Evolutionary conservation across 2,329 filamentous ascomycete species (phyloP), one percentile per base, ranked within the genome.

Genomic region (Thelonectria olida): DNA sequence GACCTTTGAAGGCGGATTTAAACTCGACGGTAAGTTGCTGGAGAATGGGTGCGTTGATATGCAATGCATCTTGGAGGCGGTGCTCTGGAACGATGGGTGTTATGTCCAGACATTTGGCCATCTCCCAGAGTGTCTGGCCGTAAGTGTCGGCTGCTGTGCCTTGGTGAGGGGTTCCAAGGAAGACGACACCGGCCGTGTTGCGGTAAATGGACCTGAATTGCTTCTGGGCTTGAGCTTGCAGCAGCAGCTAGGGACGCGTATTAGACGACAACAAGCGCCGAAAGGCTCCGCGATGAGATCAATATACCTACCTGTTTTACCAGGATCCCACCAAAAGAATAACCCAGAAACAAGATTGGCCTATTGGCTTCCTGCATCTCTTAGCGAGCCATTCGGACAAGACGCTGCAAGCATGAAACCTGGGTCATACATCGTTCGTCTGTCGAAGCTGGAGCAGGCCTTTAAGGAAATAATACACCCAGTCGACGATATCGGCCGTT

Each of bases 261-360:
- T 54, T 22, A 54, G 50, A n/a, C n/a, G n/a, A n/a, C n/a, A n/a
- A n/a, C n/a, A n/a, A n/a, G n/a, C n/a, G n/a, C n/a, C n/a, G n/a
- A 54, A 7, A 20, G 5, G 15, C 17, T 7, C 15, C 2, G 22
- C 9, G 5, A 7, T 5, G 15, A 2, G 34, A 9, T 7, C 7
- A 15, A 17, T 15, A 25, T 25, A 12, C 20, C 17, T 10, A 54
- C 52, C 22, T 54, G 52, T 28, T 54, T 54, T 6, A 54, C 9
- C 20, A 54, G 22, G 34, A 54, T 47, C 7, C 52, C 52, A 6
- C 52, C 52, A 27, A 54, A 54, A 6, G 52, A 54, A n/a, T 54
- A 54, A 2, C 52, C 52, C 9, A 54, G 7, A 3, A 54, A 54
- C 17, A 54, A 38, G 22, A 54, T 54, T 6, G 52, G 52, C 7